Evolutionary conservation across 306 rosid genomes (phyloP), one percentile per base, ranked within the genome.

Genomic region (Carpinus fangiana): DNA sequence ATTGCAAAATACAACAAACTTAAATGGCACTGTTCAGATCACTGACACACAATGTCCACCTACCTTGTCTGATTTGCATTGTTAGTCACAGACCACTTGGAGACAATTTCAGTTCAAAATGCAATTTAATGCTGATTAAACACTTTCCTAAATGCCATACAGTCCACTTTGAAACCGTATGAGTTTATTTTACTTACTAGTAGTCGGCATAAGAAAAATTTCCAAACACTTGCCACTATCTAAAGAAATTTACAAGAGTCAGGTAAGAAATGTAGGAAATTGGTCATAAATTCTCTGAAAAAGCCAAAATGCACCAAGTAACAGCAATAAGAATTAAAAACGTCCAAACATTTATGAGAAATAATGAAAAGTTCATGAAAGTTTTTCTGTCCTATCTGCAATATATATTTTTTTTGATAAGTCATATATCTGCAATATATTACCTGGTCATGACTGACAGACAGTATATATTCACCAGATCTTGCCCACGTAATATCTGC

Each of bases 371-470:
- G 50, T 10, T 26, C 69, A 64, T 66, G 38, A 61, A 72, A 17
- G 7, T 17, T 53, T 13, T 23, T 53, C 26, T 12, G 18, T 26
- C 11, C 36, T 16, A 69, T 43, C 38, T 48, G 46, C 21, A 48
- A 52, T 84, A 86, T 71, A 73, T 76, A n/a, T n/a, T n/a, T n/a
- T n/a, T n/a, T n/a, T n/a, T n/a, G n/a, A n/a, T n/a, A n/a, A n/a
- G n/a, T n/a, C n/a, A n/a, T n/a, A n/a, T 16, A 69, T 43, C 38
- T 48, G 46, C 21, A 48, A 52, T 84, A 86, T 71, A 73, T 76
- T 62, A 94, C 98, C 98, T 94, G 98, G 85, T 92, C 98, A 76
- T 96, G 97, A 81, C 99, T 89, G 80, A 89, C 97, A 7, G 99
- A 89, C 70, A 93, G 82, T 75, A 96, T 75, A 80, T 93, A 95